Conservation (phyloP, 2,329 filamentous ascomycete species). For the Didymella exigua region DNA sequence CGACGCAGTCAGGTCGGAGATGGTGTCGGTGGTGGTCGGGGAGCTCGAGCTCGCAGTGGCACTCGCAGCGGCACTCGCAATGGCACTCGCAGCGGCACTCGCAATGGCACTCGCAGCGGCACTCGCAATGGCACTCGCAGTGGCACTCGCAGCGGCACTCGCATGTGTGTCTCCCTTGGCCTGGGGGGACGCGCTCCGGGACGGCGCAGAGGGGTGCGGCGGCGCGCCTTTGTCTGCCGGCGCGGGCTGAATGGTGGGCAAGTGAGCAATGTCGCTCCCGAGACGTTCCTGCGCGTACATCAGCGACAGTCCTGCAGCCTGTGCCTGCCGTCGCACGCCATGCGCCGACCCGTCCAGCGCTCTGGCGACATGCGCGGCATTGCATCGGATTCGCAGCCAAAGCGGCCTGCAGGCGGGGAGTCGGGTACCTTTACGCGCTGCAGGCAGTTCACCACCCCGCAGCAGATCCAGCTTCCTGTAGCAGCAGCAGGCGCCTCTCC, state of each 20-base stretch:
- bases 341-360: constrained; percentile 14
- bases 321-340: neutral
- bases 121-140: constrained; percentile 31
- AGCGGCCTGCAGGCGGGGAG: neutral
- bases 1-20: constrained; percentile 40
- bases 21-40: constrained; percentile 28
- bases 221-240: constrained; percentile 37
- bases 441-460: constrained; percentile 39
- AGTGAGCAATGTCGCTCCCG: constrained; percentile 28
- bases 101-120: constrained; percentile 34
- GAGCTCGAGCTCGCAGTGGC: constrained; percentile 33
- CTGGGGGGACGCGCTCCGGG: constrained; percentile 18
- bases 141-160: constrained; percentile 39
- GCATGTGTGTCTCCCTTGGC: constrained; percentile 34
- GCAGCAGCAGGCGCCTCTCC: constrained; percentile 42
- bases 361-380: too few relatives aligned
- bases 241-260: constrained; percentile 38
- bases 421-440: constrained; percentile 29
- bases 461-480: constrained; percentile 42
- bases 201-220: constrained; percentile 21
- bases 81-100: constrained; percentile 36
- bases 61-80: constrained; percentile 38
- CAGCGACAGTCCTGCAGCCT: constrained; percentile 18
- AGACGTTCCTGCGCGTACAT: constrained; percentile 29
- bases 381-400: too few relatives aligned